Evolutionary conservation across 2,329 filamentous ascomycete species (phyloP), one percentile per base, ranked within the genome.

Genomic region (Penicillium sp.): DNA sequence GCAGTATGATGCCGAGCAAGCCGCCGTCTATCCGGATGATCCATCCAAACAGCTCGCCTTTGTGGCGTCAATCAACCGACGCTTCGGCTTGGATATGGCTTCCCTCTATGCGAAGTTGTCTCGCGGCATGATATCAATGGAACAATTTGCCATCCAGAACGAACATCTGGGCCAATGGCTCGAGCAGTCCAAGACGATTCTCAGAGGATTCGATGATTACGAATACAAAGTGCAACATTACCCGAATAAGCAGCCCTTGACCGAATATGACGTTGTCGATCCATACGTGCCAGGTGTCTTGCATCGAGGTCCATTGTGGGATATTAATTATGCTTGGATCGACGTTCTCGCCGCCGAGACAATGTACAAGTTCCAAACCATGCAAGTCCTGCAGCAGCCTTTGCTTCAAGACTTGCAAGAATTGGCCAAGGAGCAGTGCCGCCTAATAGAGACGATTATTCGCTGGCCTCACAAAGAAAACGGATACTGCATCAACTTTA

Each of bases 61-160:
- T 24, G 83, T 84, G 38, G 82, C 87, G 32, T 84, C 89, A 1
- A 80, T 82, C 31, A 80, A 89, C 51, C 85, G 90, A 14, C 77
- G 92, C 14, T 84, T 95, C 31, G 89, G 89, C 1, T 85, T 89
- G 69, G 90, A 96, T 56, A 89, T 95, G 77, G 87, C 90, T 2
- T 81, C 88, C 13, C 79, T 97, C 2, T 91, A 92, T 69, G 86
- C 89, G 0, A 84, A 82, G 60, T 83, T 86, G 42, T 83, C 82
- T 29, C 85, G 84, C 58, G 83, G 85, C 13, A 81, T 86, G 57
- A 82, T 95, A 46, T 78, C 79, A 0, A 78, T 82, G 4, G 82
- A 89, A 34, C 81, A 85, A 10, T 96, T 93, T 66, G 72, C 79
- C 26, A 68, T 69, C 2, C 85, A 92, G 65, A 86, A 90, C 63